Percentiles rank a stretch among this genome's conserved stretches.
Conservation (phyloP, 257 asterid genomes). For the Solanum pinnatisectum region DNA sequence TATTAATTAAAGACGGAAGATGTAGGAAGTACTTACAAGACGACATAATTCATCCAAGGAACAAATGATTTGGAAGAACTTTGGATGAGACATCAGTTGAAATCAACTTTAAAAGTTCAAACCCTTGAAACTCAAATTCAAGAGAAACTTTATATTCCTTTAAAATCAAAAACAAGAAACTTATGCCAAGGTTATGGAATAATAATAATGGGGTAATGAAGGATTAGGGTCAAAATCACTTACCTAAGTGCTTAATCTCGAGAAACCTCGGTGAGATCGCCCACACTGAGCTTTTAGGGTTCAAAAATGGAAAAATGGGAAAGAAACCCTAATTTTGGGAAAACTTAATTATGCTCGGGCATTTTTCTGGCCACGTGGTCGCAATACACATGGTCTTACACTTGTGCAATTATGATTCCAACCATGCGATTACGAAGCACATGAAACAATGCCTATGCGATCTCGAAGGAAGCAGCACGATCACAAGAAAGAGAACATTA, state of each 20-base stretch:
- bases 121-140: background rate
- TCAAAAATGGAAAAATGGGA: background rate
- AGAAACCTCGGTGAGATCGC: background rate
- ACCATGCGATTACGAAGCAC: background rate
- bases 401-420: background rate
- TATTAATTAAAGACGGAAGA: background rate
- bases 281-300: background rate
- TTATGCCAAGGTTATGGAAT: background rate
- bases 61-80: background rate
- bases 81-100: background rate
- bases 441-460: background rate
- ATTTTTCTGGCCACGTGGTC: background rate
- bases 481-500: background rate
- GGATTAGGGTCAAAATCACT: background rate
- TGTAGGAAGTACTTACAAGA: background rate
- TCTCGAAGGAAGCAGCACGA: background rate
- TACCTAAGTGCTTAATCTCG: background rate
- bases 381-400: background rate
- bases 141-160: background rate
- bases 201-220: background rate
- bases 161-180: background rate
- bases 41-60: background rate
- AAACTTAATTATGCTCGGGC: background rate
- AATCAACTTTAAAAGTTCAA: background rate
- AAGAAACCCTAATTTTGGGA: background rate